A percentile compares a stretch with the other conserved stretches of the same genome.
These are phyloP conservation scores for Pyrenochaeta sp. DNA, from an alignment of 2,329 filamentous ascomycete genomes.

Conservation along the genomic window DNA sequence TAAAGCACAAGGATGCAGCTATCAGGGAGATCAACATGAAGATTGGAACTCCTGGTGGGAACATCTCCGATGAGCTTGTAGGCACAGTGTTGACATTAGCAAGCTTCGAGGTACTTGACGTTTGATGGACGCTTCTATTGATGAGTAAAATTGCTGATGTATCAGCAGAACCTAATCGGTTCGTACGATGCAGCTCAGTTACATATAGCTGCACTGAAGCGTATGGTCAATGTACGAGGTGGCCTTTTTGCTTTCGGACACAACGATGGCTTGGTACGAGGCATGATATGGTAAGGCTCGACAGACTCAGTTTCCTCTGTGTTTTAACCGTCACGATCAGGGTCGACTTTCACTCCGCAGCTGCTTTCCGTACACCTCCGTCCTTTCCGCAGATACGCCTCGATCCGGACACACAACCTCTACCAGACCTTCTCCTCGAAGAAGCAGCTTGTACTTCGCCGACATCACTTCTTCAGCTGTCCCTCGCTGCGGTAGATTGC, in stretches of 20 bases:
- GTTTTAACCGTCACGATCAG: constrained; percentile 10
- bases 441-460: constrained; percentile 32
- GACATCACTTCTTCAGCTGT: constrained; percentile 32
- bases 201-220: constrained; percentile 29
- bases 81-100: constrained; percentile 34
- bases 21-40: constrained; percentile 36
- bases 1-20: constrained; percentile 36
- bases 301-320: not conserved
- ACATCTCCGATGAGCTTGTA: constrained; percentile 34
- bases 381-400: constrained; percentile 27
- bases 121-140: not conserved
- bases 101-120: constrained; percentile 31
- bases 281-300: constrained; percentile 32
- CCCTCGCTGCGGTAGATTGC: constrained; percentile 26
- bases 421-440: constrained; percentile 29
- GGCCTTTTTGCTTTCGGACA: constrained; percentile 32
- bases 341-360: constrained; percentile 37
- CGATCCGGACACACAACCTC: constrained; percentile 23
- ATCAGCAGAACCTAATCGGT: constrained; percentile 30
- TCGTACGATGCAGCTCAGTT: constrained; percentile 34
- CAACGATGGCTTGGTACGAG: constrained; percentile 34
- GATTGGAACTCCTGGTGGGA: constrained; percentile 15
- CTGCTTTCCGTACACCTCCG: constrained; percentile 28
- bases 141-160: not conserved
- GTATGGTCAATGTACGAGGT: constrained; percentile 33